These are phyloP conservation scores for Lepiota venenata DNA, from an alignment of 768 basidiomycete genomes.

Conservation along the genomic window DNA sequence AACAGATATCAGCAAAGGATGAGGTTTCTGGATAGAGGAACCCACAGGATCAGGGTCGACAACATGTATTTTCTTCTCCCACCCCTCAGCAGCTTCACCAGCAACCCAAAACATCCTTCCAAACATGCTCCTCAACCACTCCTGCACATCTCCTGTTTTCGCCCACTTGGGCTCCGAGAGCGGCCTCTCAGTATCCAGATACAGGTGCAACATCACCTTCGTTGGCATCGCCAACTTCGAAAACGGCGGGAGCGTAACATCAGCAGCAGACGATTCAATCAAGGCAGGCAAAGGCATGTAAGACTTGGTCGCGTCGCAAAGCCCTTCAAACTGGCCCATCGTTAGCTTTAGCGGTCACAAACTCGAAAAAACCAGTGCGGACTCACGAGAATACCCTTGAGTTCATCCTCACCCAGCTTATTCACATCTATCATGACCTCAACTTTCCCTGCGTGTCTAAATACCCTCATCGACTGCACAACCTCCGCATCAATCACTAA, in stretches of 20 bases:
- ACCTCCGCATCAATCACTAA: conserved; percentile 88
- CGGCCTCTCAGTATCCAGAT: conserved; percentile 85
- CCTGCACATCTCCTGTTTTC: conserved; percentile 89
- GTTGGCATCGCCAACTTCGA: conserved; percentile 48
- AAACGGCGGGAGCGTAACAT: conserved; percentile 74
- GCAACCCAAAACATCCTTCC: conserved; percentile 86
- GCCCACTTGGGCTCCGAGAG: conserved; percentile 97
- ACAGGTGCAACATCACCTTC: conserved; percentile 61
- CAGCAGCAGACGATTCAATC: conserved; percentile 35
- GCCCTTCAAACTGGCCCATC: conserved; percentile 61
- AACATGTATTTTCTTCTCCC: conserved; percentile 92
- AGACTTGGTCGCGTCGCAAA: conserved; percentile 68
- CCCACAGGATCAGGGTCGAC: conserved; percentile 93
- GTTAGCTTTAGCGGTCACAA: conserved; percentile 7
- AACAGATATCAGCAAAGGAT: not conserved
- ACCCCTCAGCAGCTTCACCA: conserved; percentile 81
- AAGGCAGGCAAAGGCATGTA: conserved; percentile 58
- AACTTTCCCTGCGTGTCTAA: conserved; percentile 79
- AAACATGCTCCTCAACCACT: conserved; percentile 89
- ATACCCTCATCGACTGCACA: conserved; percentile 78
- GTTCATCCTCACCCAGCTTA: conserved; percentile 48
- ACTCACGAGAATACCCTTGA: conserved; percentile 78
- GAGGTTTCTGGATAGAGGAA: conserved; percentile 12
- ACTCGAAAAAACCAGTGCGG: conserved; percentile 6
- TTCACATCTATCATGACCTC: conserved; percentile 70